Evolutionary conservation across 1,284 basidiomycete species (phyloP).

Genomic region (Sanghuangporus weigelae): DNA sequence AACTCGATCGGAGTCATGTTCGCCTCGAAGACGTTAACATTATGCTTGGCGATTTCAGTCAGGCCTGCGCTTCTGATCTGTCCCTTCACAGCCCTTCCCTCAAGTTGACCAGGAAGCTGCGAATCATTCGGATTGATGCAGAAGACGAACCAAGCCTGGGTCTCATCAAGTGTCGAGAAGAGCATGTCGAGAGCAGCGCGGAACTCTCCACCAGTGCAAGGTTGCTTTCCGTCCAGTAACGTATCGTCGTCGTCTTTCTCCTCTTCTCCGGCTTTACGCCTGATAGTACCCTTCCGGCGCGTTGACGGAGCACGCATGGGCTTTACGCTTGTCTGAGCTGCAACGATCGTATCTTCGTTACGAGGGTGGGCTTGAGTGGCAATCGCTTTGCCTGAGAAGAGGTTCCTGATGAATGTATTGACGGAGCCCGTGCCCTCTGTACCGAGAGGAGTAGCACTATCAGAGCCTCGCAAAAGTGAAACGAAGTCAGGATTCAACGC

Average conservation of each 20-base stretch:
- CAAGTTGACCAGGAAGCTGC: conserved; percentile 89
- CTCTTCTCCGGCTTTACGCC: conserved; percentile 53
- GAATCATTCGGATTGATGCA: conserved; percentile 94
- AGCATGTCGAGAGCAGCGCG: conserved; percentile 77
- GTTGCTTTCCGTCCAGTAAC: conserved; percentile 34
- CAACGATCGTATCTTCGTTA: conserved; percentile 91
- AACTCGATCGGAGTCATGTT: conserved; percentile 88
- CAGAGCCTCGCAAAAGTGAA: conserved; percentile 60
- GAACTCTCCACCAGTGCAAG: conserved; percentile 88
- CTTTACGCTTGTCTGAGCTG: conserved; percentile 88
- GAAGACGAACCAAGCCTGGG: conserved; percentile 90
- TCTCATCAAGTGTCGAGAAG: conserved; percentile 86
- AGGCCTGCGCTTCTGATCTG: conserved; percentile 84
- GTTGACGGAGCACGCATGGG: conserved; percentile 92
- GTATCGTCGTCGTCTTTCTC: conserved; percentile 44
- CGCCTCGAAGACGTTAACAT: conserved; percentile 71
- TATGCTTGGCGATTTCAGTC: conserved; percentile 71
- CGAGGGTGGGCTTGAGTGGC: conserved; percentile 87
- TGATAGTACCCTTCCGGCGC: conserved; percentile 68
- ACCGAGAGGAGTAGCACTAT: conserved; percentile 34
- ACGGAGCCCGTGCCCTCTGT: conserved; percentile 68
- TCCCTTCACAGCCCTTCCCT: conserved; percentile 87
- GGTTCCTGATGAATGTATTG: conserved; percentile 86
- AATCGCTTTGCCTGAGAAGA: conserved; percentile 87
- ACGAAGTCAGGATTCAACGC: conserved; percentile 92